Evolutionary conservation across 139 green algal genomes (phyloP).

Genomic region (Chlorella vulgaris): DNA sequence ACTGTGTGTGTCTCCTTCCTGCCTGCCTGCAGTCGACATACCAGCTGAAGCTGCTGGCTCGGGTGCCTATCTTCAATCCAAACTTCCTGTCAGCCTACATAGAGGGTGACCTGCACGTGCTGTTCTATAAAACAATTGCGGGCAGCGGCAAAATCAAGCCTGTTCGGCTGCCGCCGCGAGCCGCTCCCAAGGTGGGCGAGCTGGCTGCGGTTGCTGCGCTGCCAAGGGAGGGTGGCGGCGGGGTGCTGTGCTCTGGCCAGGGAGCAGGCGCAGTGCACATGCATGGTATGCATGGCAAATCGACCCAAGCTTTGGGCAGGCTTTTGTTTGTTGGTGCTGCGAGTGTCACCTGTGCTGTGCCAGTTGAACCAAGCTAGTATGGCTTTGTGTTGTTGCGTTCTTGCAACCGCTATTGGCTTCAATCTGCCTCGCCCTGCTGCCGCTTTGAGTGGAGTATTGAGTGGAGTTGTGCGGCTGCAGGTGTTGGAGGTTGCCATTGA

Average conservation of each 20-base stretch:
- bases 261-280: no score
- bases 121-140: constrained; percentile 72
- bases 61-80: constrained; percentile 80
- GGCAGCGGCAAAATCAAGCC: constrained; percentile 30
- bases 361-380: no score
- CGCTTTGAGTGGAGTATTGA: neutral
- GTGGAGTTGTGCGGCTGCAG: neutral
- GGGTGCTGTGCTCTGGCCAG: no score
- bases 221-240: no score
- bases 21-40: constrained; percentile 62
- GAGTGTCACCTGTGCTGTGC: no score
- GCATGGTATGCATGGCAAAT: no score
- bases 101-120: constrained; percentile 57
- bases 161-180: constrained; percentile 31
- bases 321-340: no score
- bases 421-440: no score
- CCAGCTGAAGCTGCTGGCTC: constrained; percentile 69
- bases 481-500: constrained; percentile 61
- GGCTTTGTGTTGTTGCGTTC: no score
- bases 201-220: neutral
- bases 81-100: constrained; percentile 70
- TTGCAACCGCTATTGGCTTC: neutral
- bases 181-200: constrained; percentile 25
- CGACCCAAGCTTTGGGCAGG: no score
- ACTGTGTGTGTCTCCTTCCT: no score